Conservation (phyloP, 1,139 yeast species). For the Hansenula sp. region DNA sequence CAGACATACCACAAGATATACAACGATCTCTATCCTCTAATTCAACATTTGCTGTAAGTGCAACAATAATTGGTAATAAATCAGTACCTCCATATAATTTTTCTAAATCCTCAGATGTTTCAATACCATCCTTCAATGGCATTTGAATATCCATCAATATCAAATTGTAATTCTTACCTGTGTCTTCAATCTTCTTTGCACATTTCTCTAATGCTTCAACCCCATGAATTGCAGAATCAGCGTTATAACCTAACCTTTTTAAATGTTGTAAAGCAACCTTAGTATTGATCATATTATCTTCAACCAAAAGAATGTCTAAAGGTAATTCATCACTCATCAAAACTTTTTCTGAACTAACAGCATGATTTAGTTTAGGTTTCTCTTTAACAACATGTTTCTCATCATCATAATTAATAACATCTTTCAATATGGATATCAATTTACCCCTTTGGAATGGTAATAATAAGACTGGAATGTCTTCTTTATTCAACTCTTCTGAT, state of each 20-base stretch:
- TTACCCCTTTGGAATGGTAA: slow-evolving; percentile 14
- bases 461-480: slow-evolving; percentile 10
- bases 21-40: slow-evolving; percentile 49
- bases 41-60: slow-evolving; percentile 55
- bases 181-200: slow-evolving; percentile 86
- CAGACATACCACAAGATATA: slow-evolving; percentile 49
- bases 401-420: neutral
- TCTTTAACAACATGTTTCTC: neutral
- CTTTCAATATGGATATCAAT: slow-evolving; percentile 2
- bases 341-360: slow-evolving; percentile 2
- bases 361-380: slow-evolving; percentile 3
- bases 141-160: slow-evolving; percentile 92
- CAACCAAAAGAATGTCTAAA: slow-evolving; percentile 73
- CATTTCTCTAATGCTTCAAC: slow-evolving; percentile 79
- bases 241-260: slow-evolving; percentile 46
- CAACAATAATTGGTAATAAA: slow-evolving; percentile 40
- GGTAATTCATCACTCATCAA: slow-evolving; percentile 33
- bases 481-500: slow-evolving; percentile 3
- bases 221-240: slow-evolving; percentile 77
- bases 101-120: slow-evolving; percentile 83
- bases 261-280: slow-evolving; percentile 70
- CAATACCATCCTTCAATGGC: slow-evolving; percentile 88
- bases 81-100: slow-evolving; percentile 37
- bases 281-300: slow-evolving; percentile 90
- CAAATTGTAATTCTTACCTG: slow-evolving; percentile 44